Conservation (phyloP, 331 rosid genomes). For the Rhamnella rubrinervis region DNA sequence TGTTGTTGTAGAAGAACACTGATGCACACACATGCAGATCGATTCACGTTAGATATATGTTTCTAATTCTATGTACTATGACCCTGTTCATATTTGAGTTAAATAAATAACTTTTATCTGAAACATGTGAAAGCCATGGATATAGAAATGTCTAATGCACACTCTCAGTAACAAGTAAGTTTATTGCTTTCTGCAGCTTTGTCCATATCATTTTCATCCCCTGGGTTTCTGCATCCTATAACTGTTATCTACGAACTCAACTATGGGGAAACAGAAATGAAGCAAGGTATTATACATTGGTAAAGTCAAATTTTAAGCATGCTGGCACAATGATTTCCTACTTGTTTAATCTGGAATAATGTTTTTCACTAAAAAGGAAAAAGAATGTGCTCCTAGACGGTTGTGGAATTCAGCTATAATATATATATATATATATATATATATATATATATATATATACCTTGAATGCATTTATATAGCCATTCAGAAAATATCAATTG, state of each 20-base stretch:
- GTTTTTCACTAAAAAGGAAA: neutral
- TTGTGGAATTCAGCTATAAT: neutral
- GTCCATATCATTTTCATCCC: conserved; percentile 76
- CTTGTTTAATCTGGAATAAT: conserved; percentile 5
- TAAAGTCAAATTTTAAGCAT: conserved; percentile 15
- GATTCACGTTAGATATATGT: no score
- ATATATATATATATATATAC: no score
- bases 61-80: no score
- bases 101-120: neutral
- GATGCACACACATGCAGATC: no score
- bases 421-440: no score
- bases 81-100: neutral
- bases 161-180: conserved; percentile 1
- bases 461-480: no score
- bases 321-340: conserved; percentile 7
- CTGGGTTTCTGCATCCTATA: conserved; percentile 81
- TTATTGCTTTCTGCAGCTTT: conserved; percentile 55
- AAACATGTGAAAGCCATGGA: neutral
- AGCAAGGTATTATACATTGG: conserved; percentile 63
- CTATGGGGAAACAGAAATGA: conserved; percentile 95
- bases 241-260: conserved; percentile 70
- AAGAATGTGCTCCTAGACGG: neutral
- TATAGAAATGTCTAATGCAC: neutral
- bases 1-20: no score
- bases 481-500: no score